Base-by-base conservation (phyloP, 805 yeast species). In the Saccharomyces eubayanus region DNA sequence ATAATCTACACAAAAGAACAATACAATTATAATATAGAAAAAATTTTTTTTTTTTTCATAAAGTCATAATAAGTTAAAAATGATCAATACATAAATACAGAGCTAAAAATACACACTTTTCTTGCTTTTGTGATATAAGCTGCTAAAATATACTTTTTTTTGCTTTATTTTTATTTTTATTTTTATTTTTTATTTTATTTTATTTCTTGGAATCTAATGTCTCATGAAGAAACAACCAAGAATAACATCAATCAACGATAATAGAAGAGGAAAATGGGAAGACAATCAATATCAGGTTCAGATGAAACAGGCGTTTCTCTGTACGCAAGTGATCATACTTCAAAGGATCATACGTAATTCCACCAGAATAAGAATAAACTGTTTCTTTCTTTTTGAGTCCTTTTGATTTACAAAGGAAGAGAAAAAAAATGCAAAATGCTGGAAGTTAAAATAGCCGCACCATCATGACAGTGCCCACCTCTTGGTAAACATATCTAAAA, bases 401-500 rank as follows among this genome's bases (percentile, higher is more conserved):
- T 14, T 31, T n/a, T 14, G 20, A 16, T 8, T 21, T 16, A 45
- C 43, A 45, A 14, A 24, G 24, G 24, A 24, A 24, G 24, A n/a
- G 24, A 24, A 28, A 16, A 50, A 20, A 41, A 24, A 9, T 11
- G 31, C n/a, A 11, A 21, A 28, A 36, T 31, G 28, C n/a, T 27
- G 31, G 24, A 4, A 31, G 31, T 28, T n/a, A 41, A 50, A 43
- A 9, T 6, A 36, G 43, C 16, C 24, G 16, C 20, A 36, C 10
- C 11, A 36, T 36, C 43, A 29, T 41, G 41, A 49, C 20, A 48
- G 14, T 29, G 53, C 51, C 72, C 72, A 67, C 54, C 63, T 62
- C 20, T 73, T 74, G 49, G 74, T 75, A 58, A 84, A 84, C 87
- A 91, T 84, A 54, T 81, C 83, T 57, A 89, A 73, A 41, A 89